Percentiles rank a stretch among this genome's conserved stretches.
Evolutionary conservation across 495 filamentous ascomycete genomes (phyloP).

Genomic region (Astrothelium macrocarpum): DNA sequence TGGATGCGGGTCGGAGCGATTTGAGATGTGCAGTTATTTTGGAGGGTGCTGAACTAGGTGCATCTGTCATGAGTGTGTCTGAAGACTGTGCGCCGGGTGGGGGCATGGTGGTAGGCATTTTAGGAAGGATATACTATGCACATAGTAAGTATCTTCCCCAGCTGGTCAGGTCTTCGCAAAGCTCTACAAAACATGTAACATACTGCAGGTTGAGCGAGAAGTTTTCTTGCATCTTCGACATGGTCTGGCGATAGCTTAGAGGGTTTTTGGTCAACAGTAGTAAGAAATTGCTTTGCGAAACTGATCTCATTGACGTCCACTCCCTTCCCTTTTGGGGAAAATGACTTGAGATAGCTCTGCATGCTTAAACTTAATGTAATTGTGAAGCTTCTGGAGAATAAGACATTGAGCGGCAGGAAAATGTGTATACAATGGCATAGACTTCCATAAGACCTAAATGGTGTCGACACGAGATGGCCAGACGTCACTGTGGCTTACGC

Average conservation of each 20-base stretch:
- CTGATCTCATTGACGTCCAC: constrained; percentile 1
- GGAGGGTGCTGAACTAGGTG: constrained; percentile 40
- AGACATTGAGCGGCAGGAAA: neutral
- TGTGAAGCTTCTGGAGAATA: neutral
- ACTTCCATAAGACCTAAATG: no score
- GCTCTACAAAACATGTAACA: constrained; percentile 26
- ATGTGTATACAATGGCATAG: neutral
- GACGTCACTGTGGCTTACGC: neutral
- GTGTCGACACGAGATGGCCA: neutral
- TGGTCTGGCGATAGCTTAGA: constrained; percentile 72
- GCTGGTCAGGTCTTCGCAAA: neutral
- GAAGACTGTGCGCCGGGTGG: constrained; percentile 31
- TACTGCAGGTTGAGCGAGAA: constrained; percentile 63
- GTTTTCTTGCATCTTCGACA: constrained; percentile 69
- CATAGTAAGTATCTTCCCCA: neutral
- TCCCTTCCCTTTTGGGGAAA: neutral
- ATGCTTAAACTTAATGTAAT: neutral
- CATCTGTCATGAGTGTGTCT: constrained; percentile 9
- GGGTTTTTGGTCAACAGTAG: constrained; percentile 63
- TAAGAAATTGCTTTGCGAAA: constrained; percentile 77
- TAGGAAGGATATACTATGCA: constrained; percentile 42
- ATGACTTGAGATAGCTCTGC: neutral
- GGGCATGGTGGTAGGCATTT: constrained; percentile 27
- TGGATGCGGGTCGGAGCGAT: constrained; percentile 61
- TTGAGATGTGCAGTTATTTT: constrained; percentile 35